Base-by-base conservation (phyloP, 495 filamentous ascomycete genomes). In the Gamarada debralockiae region DNA sequence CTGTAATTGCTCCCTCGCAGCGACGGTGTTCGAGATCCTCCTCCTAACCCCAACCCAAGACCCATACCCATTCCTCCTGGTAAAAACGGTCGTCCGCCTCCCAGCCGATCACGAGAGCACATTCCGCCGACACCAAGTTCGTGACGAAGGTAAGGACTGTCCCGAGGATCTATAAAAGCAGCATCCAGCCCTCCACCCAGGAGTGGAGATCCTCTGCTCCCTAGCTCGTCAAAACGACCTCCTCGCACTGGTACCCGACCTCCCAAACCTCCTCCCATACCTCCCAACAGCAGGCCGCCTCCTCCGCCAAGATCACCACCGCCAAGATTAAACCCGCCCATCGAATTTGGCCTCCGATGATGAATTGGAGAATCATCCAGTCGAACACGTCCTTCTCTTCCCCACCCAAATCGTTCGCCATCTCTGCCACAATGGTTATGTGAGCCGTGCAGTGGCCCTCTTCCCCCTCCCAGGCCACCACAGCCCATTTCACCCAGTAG, bases 381-480 rank as follows among this genome's bases (percentile, higher is more conserved):
- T 29, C 40, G 47, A 17, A 36, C 21, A 21, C 40, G 14, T 17
- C 54, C 41, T 50, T 47, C 29, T 34, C 41, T 48, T 33, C 48
- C 42, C 23, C 20, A 51, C 6, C 54, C 54, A 24, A 47, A n/a
- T 4, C 24, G 10, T 13, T 34, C 31, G 36, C 54, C 21, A 7
- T 42, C 12, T n/a, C 53, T 37, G 20, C 54, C 36, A 10, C 3
- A 40, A 21, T 22, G 15, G 40, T 23, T 23, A 43, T 43, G 40
- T 43, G 8, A 8, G 40, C 21, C 18, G 13, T 22, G 17, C 6
- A 6, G 4, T 18, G 14, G 5, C 14, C 13, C 25, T 47, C 21
- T 25, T 29, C 43, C 40, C 12, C 40, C 40, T 43, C 40, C 20
- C 20, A 43, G 5, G 12, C 21, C 15, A 18, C 40, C 40, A 43